Percentiles rank a stretch among this genome's conserved stretches.
phyloP scores from a whole-genome alignment of 306 rosid genomes.

The Lathyrus tuberosus region DNA sequence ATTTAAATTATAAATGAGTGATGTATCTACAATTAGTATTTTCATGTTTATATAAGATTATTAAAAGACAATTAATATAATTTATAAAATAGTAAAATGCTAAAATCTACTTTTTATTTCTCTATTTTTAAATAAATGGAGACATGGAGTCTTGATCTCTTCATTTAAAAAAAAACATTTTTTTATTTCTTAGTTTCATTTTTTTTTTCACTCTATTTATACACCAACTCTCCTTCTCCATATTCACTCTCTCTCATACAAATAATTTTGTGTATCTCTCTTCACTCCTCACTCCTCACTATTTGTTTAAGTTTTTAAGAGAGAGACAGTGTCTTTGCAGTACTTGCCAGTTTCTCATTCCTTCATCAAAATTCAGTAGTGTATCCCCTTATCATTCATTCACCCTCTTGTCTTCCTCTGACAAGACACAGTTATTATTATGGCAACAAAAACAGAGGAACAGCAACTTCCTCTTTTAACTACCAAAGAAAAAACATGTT shows the following conservation, averaged over 20 bases:
- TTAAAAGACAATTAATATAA: no score
- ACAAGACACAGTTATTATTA: background rate
- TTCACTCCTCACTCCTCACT: background rate
- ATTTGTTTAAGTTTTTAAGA: background rate
- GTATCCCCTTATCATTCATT: no score
- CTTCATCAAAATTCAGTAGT: no score
- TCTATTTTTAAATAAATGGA: no score
- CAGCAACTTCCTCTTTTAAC: background rate
- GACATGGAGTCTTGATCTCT: no score
- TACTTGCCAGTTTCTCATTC: background rate
- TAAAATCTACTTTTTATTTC: no score
- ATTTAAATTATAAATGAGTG: no score
- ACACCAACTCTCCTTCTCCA: background rate
- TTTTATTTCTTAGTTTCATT: no score
- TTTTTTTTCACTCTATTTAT: background rate
- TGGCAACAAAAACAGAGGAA: background rate
- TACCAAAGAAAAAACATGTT: slow-evolving; percentile 20
- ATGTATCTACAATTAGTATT: no score
- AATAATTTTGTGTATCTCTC: background rate
- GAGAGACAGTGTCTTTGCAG: background rate
- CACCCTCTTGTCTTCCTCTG: background rate
- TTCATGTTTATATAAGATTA: no score
- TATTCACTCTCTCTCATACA: background rate
- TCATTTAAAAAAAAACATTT: no score
- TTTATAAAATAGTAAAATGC: no score